Evolutionary conservation across 352 stramenopile genomes (phyloP).

Genomic region (Globisporangium uncinulatum): DNA sequence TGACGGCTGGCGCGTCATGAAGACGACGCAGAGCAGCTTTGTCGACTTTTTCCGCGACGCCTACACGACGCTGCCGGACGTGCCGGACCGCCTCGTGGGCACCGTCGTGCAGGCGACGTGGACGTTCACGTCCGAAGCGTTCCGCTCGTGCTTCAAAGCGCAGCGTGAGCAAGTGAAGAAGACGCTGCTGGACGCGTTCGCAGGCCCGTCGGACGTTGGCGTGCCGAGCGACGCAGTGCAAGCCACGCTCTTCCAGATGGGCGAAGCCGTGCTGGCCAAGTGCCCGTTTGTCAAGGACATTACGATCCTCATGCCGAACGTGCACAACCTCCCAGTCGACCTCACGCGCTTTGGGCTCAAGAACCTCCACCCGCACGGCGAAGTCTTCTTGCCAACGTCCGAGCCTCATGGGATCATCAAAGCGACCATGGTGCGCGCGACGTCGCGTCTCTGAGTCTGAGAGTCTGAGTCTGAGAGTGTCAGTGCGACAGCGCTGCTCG

Average conservation of each 20-base stretch:
- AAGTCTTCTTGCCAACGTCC: slow-evolving; percentile 83
- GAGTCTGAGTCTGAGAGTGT: slow-evolving; percentile 12
- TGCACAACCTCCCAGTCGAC: slow-evolving; percentile 87
- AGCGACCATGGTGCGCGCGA: slow-evolving; percentile 61
- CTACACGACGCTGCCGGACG: slow-evolving; percentile 74
- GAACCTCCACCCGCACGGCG: slow-evolving; percentile 85
- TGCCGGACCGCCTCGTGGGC: slow-evolving; percentile 67
- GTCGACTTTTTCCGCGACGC: slow-evolving; percentile 82
- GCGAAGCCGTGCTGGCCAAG: slow-evolving; percentile 63
- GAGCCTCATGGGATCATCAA: slow-evolving; percentile 88
- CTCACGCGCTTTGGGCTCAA: slow-evolving; percentile 76
- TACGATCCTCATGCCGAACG: slow-evolving; percentile 80
- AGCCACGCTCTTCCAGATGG: slow-evolving; percentile 86
- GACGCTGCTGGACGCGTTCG: slow-evolving; percentile 71
- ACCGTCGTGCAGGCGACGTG: slow-evolving; percentile 73
- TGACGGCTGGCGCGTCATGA: slow-evolving; percentile 76
- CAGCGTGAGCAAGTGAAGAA: slow-evolving; percentile 54
- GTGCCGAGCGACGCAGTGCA: slow-evolving; percentile 76
- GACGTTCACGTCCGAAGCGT: slow-evolving; percentile 51
- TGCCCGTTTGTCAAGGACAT: slow-evolving; percentile 68
- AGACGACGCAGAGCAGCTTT: slow-evolving; percentile 88
- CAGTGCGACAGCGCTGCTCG: background rate
- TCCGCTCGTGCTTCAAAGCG: slow-evolving; percentile 30
- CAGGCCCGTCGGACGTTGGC: slow-evolving; percentile 69
- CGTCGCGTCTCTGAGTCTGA: slow-evolving; percentile 38